Base-by-base conservation (phyloP, 2,329 filamentous ascomycete genomes). In the Sporothrix protearum region DNA sequence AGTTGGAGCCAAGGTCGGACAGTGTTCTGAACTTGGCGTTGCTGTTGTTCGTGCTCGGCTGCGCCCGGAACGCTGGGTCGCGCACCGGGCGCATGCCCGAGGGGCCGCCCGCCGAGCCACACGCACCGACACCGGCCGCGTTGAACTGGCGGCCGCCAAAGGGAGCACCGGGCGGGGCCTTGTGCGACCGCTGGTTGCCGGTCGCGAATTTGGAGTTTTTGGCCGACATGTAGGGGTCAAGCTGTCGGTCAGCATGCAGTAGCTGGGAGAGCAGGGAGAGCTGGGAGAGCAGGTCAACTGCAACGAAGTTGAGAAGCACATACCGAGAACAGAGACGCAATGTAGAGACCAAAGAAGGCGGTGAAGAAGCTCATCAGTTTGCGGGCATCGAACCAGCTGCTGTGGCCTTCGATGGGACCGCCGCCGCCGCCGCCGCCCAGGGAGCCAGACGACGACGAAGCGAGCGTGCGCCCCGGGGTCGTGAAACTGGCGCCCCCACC, bases 191-290 rank as follows among this genome's bases (percentile, higher is more conserved):
- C 3, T 69, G 80, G 14, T 80, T 84, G 69, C 85, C 82, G 19
- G 85, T 76, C 73, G 90, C 90, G 80, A 88, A 91, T 19, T 80
- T 80, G 25, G 88, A 90, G 61, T 82, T 83, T 79, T 89, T 85
- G 2, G 88, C 88, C 2, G 87, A 83, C 76, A 85, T 86, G 79
- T 89, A 89, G 0, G 87, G 85, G 76, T 91, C 88, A 70, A 90
- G 83, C 84, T 89, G 76, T 16, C 5, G 1, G 49, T 25, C 14
- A 59, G 55, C 7, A 4, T 36, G 33, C 30, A n/a, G 25, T 57
- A 30, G 30, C 28, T 33, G 39, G 59, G 57, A 30, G 12, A 73
- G 16, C 42, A 57, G 33, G 16, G 30, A 6, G n/a, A 30, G 30
- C 28, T 33, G 39, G 59, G 57, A 30, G 12, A 73, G 16, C 42